Evolutionary conservation across 2,329 filamentous ascomycete species (phyloP).

Genomic region (Beauveria rudraprayagi): DNA sequence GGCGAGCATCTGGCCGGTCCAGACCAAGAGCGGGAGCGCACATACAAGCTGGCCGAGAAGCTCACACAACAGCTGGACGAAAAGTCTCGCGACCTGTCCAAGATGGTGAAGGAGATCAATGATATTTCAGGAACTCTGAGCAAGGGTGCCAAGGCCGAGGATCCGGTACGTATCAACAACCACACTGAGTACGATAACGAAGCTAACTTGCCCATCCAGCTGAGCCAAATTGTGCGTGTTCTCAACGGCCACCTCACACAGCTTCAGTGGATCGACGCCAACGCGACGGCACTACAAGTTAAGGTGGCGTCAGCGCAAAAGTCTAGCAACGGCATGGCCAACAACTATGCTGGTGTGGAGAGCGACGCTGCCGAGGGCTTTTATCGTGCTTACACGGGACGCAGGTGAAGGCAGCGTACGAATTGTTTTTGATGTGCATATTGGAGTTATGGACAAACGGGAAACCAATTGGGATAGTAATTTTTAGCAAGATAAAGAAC

Average conservation of each 20-base stretch:
- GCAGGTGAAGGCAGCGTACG: constrained; percentile 38
- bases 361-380: constrained; percentile 78
- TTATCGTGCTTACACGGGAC: constrained; percentile 78
- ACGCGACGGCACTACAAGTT: constrained; percentile 69
- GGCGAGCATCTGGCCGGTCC: constrained; percentile 74
- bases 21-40: constrained; percentile 91
- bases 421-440: constrained; percentile 10
- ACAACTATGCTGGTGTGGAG: constrained; percentile 51
- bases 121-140: constrained; percentile 79
- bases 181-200: constrained; percentile 10
- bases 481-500: not conserved
- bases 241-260: constrained; percentile 89
- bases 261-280: constrained; percentile 86
- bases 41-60: constrained; percentile 93
- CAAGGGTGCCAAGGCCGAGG: constrained; percentile 82
- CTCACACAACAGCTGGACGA: constrained; percentile 84
- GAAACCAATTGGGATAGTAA: constrained; percentile 8
- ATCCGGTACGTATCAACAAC: constrained; percentile 57
- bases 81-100: constrained; percentile 83
- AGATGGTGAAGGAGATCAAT: constrained; percentile 99
- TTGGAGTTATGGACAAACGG: constrained; percentile 7
- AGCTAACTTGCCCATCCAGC: constrained; percentile 39
- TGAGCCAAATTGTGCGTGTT: constrained; percentile 91
- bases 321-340: constrained; percentile 55
- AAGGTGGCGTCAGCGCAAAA: constrained; percentile 81